Evolutionary conservation across 371 early-diverging fungal species (phyloP), one percentile per base, ranked within the genome.

Genomic region (Mortierella sp.): DNA sequence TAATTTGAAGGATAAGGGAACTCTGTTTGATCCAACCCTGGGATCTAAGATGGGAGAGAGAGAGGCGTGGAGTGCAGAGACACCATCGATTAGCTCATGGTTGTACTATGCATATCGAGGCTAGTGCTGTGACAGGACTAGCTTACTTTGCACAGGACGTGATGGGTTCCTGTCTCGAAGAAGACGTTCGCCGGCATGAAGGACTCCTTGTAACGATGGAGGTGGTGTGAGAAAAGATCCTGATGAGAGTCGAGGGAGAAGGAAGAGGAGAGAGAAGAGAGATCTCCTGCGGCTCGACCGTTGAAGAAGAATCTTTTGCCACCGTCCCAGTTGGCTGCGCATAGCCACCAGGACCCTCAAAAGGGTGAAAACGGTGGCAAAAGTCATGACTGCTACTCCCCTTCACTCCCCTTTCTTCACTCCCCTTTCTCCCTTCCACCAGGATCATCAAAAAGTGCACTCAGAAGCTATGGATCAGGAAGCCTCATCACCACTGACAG

Each of bases 101-200:
- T n/a, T n/a, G n/a, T n/a, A n/a, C n/a, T n/a, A n/a, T n/a, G n/a
- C n/a, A n/a, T n/a, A n/a, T n/a, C n/a, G n/a, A n/a, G n/a, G n/a
- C n/a, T n/a, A n/a, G n/a, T n/a, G n/a, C n/a, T 9, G 24, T 18
- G 45, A 12, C 12, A 48, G 16, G 10, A 24, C 21, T 13, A 16
- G 42, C 21, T 13, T 49, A 68, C 76, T 46, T 69, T 42, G 48
- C 76, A 74, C 18, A 74, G 66, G 31, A 74, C 41, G 34, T 69
- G 76, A 43, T 74, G 69, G 2, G 54, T 55, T 27, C 76, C 76
- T 14, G 76, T 64, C 28, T 64, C 52, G 45, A 74, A 74, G 58
- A 16, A 67, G 13, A 24, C 16, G n/a, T 57, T 21, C n/a, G 10
- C 27, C 4, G 71, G 1, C 71, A 71, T 71, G 26, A 12, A 19